A percentile compares a stretch with the other conserved stretches of the same genome.
These are phyloP conservation scores for Candida caryicola DNA, from an alignment of 805 yeast genomes.

Conservation along the genomic window DNA sequence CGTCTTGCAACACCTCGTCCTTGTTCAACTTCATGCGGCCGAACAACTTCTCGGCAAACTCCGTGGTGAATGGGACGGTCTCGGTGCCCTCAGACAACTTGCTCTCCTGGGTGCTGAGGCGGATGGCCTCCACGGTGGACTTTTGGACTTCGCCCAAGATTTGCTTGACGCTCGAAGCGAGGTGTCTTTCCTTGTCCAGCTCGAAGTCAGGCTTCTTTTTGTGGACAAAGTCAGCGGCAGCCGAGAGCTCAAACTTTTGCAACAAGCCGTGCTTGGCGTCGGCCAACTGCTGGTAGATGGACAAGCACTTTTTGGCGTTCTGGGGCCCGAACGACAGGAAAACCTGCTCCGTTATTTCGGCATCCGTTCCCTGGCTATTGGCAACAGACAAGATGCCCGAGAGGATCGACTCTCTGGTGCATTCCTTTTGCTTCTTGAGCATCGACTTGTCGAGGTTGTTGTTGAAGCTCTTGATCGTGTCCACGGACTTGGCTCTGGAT, in stretches of 20 bases:
- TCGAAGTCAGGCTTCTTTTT: constrained; percentile 35
- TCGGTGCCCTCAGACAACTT: constrained; percentile 28
- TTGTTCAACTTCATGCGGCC: constrained; percentile 40
- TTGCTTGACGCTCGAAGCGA: constrained; percentile 34
- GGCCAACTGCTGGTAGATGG: constrained; percentile 27
- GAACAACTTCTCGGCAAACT: constrained; percentile 23
- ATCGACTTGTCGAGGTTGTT: constrained; percentile 39
- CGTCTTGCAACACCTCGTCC: constrained; percentile 50
- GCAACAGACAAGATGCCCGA: constrained; percentile 38
- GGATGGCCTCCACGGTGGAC: constrained; percentile 30
- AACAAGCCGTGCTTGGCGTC: constrained; percentile 27
- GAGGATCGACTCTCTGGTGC: constrained; percentile 49
- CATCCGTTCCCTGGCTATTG: constrained; percentile 21
- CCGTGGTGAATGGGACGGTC: constrained; percentile 26
- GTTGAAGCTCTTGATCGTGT: constrained; percentile 30
- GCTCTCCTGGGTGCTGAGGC: constrained; percentile 25
- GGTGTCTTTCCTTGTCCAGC: constrained; percentile 27
- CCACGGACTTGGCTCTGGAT: constrained; percentile 3
- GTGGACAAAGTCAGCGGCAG: constrained; percentile 24
- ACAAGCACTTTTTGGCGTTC: constrained; percentile 37
- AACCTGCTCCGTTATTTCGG: constrained; percentile 12
- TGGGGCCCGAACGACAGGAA: constrained; percentile 14
- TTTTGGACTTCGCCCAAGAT: constrained; percentile 36
- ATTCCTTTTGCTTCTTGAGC: constrained; percentile 39
- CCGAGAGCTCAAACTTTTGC: constrained; percentile 14